These are phyloP conservation scores for Cerrena zonata DNA, from an alignment of 1,284 basidiomycete genomes.

Conservation along the genomic window DNA sequence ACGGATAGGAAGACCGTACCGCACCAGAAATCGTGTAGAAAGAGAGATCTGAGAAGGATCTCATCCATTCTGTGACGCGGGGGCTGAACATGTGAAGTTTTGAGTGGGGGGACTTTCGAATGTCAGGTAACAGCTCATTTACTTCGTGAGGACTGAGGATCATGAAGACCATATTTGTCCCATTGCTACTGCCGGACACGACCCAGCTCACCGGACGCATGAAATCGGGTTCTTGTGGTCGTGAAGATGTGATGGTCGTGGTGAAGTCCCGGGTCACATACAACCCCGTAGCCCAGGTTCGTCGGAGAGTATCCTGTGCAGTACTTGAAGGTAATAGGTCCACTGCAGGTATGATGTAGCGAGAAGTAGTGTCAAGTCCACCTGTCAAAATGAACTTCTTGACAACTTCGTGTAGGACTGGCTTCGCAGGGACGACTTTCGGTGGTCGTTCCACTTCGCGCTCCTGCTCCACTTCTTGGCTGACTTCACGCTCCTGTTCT, in stretches of 20 bases:
- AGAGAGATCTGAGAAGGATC: background rate
- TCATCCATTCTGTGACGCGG: background rate
- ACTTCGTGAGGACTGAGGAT: background rate
- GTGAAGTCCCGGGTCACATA: background rate
- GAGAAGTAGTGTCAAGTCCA: background rate
- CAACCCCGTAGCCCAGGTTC: background rate
- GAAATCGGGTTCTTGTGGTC: background rate
- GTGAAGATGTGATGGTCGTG: background rate
- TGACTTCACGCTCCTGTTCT: constrained; percentile 47
- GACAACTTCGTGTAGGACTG: background rate
- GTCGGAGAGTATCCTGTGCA: background rate
- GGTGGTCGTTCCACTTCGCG: constrained; percentile 33
- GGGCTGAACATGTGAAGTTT: background rate
- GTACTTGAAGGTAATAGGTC: background rate
- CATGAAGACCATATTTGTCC: background rate
- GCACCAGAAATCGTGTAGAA: background rate
- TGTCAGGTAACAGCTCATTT: background rate
- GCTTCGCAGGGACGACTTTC: constrained; percentile 17
- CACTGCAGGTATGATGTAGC: background rate
- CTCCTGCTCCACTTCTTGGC: constrained; percentile 39
- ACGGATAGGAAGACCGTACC: constrained; percentile 5
- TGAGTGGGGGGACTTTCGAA: background rate
- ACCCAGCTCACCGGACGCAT: background rate
- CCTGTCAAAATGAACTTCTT: background rate
- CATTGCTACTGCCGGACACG: background rate